Percentiles rank a stretch among this genome's conserved stretches.
phyloP scores from a whole-genome alignment of 108 stramenopile genomes.

The Cyclostephanos invisitatus region DNA sequence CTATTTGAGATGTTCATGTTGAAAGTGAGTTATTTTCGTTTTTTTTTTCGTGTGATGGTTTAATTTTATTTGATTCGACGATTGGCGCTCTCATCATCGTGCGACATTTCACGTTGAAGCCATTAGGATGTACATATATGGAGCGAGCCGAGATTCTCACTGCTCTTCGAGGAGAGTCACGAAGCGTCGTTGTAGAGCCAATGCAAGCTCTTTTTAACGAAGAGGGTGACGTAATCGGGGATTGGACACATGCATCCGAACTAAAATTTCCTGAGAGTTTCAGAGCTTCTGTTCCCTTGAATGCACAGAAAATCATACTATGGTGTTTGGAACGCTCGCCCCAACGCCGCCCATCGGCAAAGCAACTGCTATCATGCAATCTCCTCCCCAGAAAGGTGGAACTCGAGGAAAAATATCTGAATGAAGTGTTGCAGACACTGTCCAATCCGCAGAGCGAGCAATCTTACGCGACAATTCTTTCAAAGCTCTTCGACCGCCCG shows the following conservation, averaged over 20 bases:
- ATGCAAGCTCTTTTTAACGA: conserved; percentile 33
- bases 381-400: conserved; percentile 79
- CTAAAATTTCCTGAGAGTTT: conserved; percentile 63
- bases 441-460: conserved; percentile 70
- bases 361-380: conserved; percentile 56
- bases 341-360: conserved; percentile 61
- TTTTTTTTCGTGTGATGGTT: not conserved
- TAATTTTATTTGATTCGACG: not conserved
- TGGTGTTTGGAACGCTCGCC: conserved; percentile 78
- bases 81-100: not conserved
- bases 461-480: conserved; percentile 60
- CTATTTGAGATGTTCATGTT: conserved; percentile 78
- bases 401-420: conserved; percentile 69
- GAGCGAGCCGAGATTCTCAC: conserved; percentile 61
- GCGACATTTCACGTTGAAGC: not conserved
- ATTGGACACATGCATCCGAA: conserved; percentile 37
- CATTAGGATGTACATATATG: conserved; percentile 39
- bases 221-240: conserved; percentile 19
- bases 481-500: conserved; percentile 62
- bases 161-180: conserved; percentile 52
- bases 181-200: conserved; percentile 28
- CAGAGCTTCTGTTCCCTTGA: conserved; percentile 45
- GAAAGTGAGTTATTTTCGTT: not conserved
- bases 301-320: conserved; percentile 69
- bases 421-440: conserved; percentile 80